Evolutionary conservation across 1,284 basidiomycete species (phyloP), one percentile per base, ranked within the genome.

Genomic region (Puccinia hordei): DNA sequence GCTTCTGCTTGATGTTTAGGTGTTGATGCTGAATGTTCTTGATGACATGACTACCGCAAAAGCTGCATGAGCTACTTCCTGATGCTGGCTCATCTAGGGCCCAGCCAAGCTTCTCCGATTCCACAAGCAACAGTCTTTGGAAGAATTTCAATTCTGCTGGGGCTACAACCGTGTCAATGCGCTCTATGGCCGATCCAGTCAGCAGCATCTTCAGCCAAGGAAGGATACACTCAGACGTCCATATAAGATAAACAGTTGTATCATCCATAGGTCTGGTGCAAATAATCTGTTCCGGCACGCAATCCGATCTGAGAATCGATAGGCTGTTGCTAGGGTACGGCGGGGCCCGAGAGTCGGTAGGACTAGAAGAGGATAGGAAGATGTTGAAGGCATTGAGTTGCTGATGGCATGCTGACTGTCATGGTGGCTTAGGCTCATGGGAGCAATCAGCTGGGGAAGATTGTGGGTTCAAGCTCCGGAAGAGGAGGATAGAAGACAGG

Each of bases 391-490:
- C 44, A 38, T 66, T 66, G 41, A 13, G 13, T 44, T 66, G 63
- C 38, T 66, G 63, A 46, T 66, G 38, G 22, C 35, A 35, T 41
- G 61, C 8, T 63, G 61, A 15, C 35, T n/a, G 3, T 66, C 2
- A 41, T 33, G n/a, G n/a, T n/a, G n/a, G n/a, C 12, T 66, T 27
- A 66, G 38, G 19, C 53, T 55, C 53, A 55, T 66, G 63, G 10
- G 22, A 59, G 6, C 27, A 33, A 59, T 30, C 30, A 33, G 57
- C 33, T 59, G 63, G 41, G n/a, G n/a, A 27, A 66, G 41, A 66
- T 66, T 22, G 41, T 66, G 22, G 35, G 63, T 46, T 44, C 41
- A 66, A 66, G 63, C 63, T 66, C 63, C 63, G 63, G n/a, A 66
- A 66, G 63, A 66, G 35, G 63, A 44, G 63, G 41, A 46, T 44